Evolutionary conservation across 2,329 filamentous ascomycete genomes (phyloP).

Genomic region (Sodiomyces alkalinus): DNA sequence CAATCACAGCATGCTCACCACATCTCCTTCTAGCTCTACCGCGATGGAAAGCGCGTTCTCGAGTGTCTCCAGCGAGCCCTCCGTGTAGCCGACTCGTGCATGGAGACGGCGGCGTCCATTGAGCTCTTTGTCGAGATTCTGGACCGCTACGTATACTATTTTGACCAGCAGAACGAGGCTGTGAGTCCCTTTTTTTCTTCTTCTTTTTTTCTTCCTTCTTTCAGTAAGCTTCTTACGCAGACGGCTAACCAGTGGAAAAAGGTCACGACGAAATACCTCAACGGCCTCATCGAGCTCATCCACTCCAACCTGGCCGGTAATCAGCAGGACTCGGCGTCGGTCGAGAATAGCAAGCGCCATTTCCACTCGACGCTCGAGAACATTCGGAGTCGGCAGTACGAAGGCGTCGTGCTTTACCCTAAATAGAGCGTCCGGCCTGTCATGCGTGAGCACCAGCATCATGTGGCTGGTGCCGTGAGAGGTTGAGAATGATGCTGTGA

Average conservation of each 20-base stretch:
- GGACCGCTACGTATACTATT: slow-evolving; percentile 98
- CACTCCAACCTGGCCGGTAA: slow-evolving; percentile 88
- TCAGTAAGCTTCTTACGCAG: no score
- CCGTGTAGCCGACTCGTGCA: slow-evolving; percentile 92
- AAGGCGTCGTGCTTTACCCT: slow-evolving; percentile 67
- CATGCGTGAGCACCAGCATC: no score
- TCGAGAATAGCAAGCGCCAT: slow-evolving; percentile 84
- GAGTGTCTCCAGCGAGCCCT: slow-evolving; percentile 93
- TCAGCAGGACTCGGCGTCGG: slow-evolving; percentile 61
- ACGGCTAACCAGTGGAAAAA: no score
- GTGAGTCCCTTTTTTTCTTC: slow-evolving; percentile 26
- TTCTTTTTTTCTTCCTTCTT: no score
- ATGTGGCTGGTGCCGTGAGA: no score
- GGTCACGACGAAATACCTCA: slow-evolving; percentile 93
- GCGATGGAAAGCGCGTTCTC: slow-evolving; percentile 90
- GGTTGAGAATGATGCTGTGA: no score
- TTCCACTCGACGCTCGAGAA: slow-evolving; percentile 93
- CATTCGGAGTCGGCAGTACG: slow-evolving; percentile 80
- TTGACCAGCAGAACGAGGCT: slow-evolving; percentile 96
- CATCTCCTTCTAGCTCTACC: slow-evolving; percentile 56
- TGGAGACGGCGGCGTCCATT: slow-evolving; percentile 94
- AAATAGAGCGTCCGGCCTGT: no score
- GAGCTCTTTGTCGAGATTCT: slow-evolving; percentile 97
- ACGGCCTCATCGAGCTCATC: slow-evolving; percentile 94
- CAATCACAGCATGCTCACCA: slow-evolving; percentile 11